A percentile compares a stretch with the other conserved stretches of the same genome.
Conservation (phyloP, 805 yeast species). For the Wickerhamomyces bisporus region DNA sequence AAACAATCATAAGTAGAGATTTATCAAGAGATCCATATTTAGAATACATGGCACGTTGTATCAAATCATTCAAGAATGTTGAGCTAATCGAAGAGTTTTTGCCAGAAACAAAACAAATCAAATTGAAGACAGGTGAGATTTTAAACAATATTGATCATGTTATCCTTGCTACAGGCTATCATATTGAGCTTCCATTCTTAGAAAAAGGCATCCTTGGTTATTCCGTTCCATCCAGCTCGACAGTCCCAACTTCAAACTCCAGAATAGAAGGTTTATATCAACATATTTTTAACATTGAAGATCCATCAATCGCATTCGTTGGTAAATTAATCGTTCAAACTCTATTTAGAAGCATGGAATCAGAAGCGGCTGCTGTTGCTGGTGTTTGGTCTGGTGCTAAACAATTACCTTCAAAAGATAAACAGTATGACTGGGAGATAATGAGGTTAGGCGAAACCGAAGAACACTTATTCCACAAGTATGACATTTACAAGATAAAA, state of each 20-base stretch:
- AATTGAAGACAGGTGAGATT: slow-evolving; percentile 29
- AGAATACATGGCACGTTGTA: slow-evolving; percentile 30
- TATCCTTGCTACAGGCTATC: slow-evolving; percentile 41
- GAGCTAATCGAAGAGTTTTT: slow-evolving; percentile 24
- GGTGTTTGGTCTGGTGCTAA: slow-evolving; percentile 48
- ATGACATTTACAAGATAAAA: slow-evolving; percentile 25
- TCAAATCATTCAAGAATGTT: slow-evolving; percentile 22
- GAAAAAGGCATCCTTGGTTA: slow-evolving; percentile 21
- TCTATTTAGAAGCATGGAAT: slow-evolving; percentile 46
- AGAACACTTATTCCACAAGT: slow-evolving; percentile 31
- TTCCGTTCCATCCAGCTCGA: slow-evolving; percentile 20
- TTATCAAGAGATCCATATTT: slow-evolving; percentile 57
- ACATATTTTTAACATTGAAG: slow-evolving; percentile 40
- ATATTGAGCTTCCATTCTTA: slow-evolving; percentile 34
- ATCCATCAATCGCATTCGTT: slow-evolving; percentile 41
- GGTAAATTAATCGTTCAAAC: slow-evolving; percentile 37
- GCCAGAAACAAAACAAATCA: slow-evolving; percentile 24
- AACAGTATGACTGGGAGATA: slow-evolving; percentile 33
- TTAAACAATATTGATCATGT: slow-evolving; percentile 33
- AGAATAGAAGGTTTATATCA: slow-evolving; percentile 38
- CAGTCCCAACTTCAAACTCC: slow-evolving; percentile 21
- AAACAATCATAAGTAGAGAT: slow-evolving; percentile 62
- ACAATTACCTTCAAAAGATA: slow-evolving; percentile 34
- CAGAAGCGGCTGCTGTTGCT: slow-evolving; percentile 48
- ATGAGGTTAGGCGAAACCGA: slow-evolving; percentile 20